Evolutionary conservation across 1,284 basidiomycete species (phyloP).

Genomic region (Inonotus obliquus): DNA sequence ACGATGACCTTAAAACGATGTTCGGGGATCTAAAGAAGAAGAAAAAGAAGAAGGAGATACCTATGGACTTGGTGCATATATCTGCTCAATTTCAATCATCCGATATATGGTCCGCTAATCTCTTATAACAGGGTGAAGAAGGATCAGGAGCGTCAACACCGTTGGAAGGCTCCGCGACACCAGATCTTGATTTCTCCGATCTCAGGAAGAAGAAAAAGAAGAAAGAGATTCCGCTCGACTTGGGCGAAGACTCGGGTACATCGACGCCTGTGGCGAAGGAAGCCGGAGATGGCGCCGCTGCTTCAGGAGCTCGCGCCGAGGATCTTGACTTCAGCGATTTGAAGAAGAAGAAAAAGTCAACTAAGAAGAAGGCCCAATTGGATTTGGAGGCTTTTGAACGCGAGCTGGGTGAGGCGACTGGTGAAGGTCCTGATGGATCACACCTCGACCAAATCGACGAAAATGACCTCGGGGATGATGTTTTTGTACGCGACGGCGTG

Average conservation of each 20-base stretch:
- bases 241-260: conserved; percentile 30
- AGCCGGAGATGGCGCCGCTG: conserved; percentile 30
- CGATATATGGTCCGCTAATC: neutral
- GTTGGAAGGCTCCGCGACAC: conserved; percentile 35
- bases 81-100: neutral
- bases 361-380: conserved; percentile 37
- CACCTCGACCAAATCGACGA: conserved; percentile 67
- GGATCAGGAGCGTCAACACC: conserved; percentile 64
- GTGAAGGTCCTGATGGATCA: conserved; percentile 30
- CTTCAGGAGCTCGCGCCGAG: conserved; percentile 16
- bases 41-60: conserved; percentile 88
- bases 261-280: conserved; percentile 23
- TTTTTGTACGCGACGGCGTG: conserved; percentile 58
- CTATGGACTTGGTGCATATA: conserved; percentile 69
- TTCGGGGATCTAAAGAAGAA: conserved; percentile 90
- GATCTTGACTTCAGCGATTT: conserved; percentile 32
- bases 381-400: conserved; percentile 49
- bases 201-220: conserved; percentile 87
- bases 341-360: conserved; percentile 75
- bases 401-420: conserved; percentile 55
- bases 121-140: conserved; percentile 45
- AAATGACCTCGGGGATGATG: conserved; percentile 80
- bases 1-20: conserved; percentile 76
- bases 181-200: conserved; percentile 77
- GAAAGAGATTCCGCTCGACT: conserved; percentile 69